Percentiles rank a stretch among this genome's conserved stretches.
Conservation (phyloP, 2,329 filamentous ascomycete genomes). For the Phialophora expanda region DNA sequence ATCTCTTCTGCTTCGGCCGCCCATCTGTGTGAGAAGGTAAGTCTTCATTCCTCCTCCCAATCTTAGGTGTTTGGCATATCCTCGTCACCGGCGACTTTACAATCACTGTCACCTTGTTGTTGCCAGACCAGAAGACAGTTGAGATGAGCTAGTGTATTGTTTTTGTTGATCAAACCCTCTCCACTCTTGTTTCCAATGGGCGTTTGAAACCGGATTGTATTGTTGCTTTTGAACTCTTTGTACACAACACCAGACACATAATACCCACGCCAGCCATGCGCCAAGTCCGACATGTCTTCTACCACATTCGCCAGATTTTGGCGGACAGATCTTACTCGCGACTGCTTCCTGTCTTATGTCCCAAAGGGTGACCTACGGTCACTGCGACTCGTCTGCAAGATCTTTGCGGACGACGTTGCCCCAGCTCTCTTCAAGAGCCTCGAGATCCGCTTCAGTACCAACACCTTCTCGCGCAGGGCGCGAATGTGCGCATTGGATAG, state of each 20-base stretch:
- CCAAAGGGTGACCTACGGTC: slow-evolving; percentile 44
- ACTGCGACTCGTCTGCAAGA: slow-evolving; percentile 47
- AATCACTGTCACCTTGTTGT: background rate
- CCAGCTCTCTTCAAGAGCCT: slow-evolving; percentile 52
- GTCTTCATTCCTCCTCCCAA: slow-evolving; percentile 14
- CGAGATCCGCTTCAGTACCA: slow-evolving; percentile 58
- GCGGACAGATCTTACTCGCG: slow-evolving; percentile 45
- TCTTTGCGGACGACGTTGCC: slow-evolving; percentile 44
- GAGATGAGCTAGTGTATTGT: slow-evolving; percentile 25
- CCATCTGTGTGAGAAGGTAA: slow-evolving; percentile 21
- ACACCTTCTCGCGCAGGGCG: slow-evolving; percentile 74
- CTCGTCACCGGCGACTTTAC: slow-evolving; percentile 8
- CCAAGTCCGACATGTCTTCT: slow-evolving; percentile 32
- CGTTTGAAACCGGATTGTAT: slow-evolving; percentile 12
- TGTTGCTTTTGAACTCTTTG: background rate
- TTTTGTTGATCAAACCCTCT: slow-evolving; percentile 26
- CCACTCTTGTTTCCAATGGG: slow-evolving; percentile 33
- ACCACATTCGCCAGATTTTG: slow-evolving; percentile 45
- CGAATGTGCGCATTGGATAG: slow-evolving; percentile 75
- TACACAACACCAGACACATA: background rate
- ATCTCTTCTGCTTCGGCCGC: slow-evolving; percentile 16
- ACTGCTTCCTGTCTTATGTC: slow-evolving; percentile 43
- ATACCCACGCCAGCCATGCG: slow-evolving; percentile 27
- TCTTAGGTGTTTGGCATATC: slow-evolving; percentile 15
- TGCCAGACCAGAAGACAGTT: background rate